Conservation (phyloP, 306 rosid genomes). For the apple (Malus domestica) region ASM211411v1 NC_041796.1:29974501-29975000, state of each 20-base stretch:
- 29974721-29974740: background rate
- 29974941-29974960: too few relatives aligned
- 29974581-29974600: background rate
- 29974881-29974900: too few relatives aligned
- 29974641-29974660: background rate
- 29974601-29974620: background rate
- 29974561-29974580: background rate
- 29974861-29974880: background rate
- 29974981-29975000: too few relatives aligned
- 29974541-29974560: too few relatives aligned
- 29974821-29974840: background rate
- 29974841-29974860: background rate
- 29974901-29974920: too few relatives aligned
- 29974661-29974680: conserved; percentile 42
- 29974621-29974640: conserved; percentile 8
- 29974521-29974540: too few relatives aligned
- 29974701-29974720: background rate
- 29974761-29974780: background rate
- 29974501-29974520: too few relatives aligned
- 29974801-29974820: background rate
- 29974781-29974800: background rate
- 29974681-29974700: conserved; percentile 11
- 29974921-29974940: too few relatives aligned
- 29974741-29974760: too few relatives aligned
- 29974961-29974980: too few relatives aligned